These are phyloP conservation scores for Coprinopsis sp. DNA, from an alignment of 768 basidiomycete genomes.

Conservation along the genomic window DNA sequence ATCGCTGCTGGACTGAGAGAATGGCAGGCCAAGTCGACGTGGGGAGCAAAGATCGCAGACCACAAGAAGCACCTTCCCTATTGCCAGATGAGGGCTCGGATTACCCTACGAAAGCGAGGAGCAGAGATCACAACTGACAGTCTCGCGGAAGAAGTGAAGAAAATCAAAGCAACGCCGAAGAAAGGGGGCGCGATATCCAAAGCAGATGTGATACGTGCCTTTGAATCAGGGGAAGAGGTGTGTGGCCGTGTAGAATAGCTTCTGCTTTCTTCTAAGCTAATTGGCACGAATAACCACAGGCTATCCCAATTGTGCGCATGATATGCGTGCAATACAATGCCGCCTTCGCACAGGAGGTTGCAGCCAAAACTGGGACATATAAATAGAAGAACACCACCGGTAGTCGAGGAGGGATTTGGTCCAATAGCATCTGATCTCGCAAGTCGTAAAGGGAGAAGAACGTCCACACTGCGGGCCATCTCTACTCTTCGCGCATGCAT, in stretches of 20 bases:
- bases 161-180: conserved; percentile 1
- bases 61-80: conserved; percentile 1
- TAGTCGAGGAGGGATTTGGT: background rate
- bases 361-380: no score
- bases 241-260: background rate
- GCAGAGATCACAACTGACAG: background rate
- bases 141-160: background rate
- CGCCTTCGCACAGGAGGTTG: conserved; percentile 2
- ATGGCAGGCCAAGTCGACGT: conserved; percentile 4
- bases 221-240: conserved; percentile 5
- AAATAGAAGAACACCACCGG: background rate
- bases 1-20: background rate
- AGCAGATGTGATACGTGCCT: background rate
- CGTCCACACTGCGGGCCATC: no score
- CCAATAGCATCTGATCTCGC: background rate
- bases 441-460: no score
- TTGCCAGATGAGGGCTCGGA: conserved; percentile 3
- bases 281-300: background rate
- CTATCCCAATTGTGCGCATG: conserved; percentile 6
- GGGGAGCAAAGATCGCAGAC: conserved; percentile 8
- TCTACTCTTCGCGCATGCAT: no score
- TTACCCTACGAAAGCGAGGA: conserved; percentile 4
- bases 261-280: background rate
- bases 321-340: background rate
- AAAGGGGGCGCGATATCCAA: background rate